phyloP scores from a whole-genome alignment of 2,329 filamentous ascomycete species.

The Teratosphaeria nubilosa region DNA sequence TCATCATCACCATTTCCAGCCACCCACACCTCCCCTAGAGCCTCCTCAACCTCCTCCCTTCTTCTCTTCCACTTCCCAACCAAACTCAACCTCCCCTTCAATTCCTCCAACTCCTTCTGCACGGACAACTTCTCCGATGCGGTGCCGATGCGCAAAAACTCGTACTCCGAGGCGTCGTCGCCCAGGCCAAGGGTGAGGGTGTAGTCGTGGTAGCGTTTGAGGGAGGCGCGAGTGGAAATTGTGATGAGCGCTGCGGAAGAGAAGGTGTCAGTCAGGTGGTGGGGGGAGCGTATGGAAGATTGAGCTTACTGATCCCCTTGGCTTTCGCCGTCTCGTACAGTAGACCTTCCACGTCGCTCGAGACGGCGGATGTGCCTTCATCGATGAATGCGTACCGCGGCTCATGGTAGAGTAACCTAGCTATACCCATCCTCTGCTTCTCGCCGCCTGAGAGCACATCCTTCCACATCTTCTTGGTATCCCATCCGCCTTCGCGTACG shows the following conservation, averaged over 20 bases:
- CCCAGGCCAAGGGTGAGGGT: constrained; percentile 79
- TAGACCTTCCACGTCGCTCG: constrained; percentile 84
- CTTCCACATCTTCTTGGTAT: constrained; percentile 96
- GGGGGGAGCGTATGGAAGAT: neutral
- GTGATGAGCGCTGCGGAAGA: constrained; percentile 67
- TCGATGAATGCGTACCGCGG: constrained; percentile 90
- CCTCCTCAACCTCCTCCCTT: constrained; percentile 68
- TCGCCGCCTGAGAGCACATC: constrained; percentile 94
- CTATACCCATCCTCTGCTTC: constrained; percentile 91
- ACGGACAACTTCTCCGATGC: constrained; percentile 87
- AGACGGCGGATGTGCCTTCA: constrained; percentile 90
- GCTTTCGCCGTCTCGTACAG: constrained; percentile 90
- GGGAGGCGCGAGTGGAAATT: constrained; percentile 83
- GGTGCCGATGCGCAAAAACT: constrained; percentile 87
- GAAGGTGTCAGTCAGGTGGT: neutral
- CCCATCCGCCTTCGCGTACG: constrained; percentile 88
- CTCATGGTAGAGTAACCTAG: constrained; percentile 85
- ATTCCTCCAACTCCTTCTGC: constrained; percentile 78
- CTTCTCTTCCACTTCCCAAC: constrained; percentile 78
- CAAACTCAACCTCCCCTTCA: constrained; percentile 67
- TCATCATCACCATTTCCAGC: neutral
- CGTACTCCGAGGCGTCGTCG: constrained; percentile 75
- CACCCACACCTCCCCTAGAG: constrained; percentile 59
- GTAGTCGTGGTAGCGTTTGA: constrained; percentile 93
- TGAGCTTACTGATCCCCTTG: constrained; percentile 72